phyloP scores from a whole-genome alignment of 257 asterid species.

The Verbena officinalis region DNA sequence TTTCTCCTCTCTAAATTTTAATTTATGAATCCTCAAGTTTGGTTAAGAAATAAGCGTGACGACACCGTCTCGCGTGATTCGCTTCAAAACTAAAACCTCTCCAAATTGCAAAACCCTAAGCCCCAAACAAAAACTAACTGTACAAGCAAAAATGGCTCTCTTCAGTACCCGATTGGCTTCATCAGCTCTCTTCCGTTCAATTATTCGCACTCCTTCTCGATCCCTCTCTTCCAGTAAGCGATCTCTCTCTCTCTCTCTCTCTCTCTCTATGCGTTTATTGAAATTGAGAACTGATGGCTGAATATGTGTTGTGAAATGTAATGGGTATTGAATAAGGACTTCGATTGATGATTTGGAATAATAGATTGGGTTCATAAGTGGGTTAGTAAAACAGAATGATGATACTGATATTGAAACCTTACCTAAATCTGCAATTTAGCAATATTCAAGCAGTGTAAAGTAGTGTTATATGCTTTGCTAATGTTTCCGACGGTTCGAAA shows the following conservation, averaged over 20 bases:
- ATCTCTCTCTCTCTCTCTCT: background rate
- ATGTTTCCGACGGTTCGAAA: background rate
- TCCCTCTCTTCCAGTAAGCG: conserved; percentile 37
- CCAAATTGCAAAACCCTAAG: conserved; percentile 22
- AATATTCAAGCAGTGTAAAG: background rate
- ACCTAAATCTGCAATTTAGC: background rate
- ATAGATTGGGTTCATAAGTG: background rate
- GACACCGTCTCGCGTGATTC: no score
- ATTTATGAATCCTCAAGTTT: no score
- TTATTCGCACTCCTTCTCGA: conserved; percentile 33
- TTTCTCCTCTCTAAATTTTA: no score
- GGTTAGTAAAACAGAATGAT: background rate
- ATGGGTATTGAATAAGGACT: background rate
- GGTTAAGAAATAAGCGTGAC: no score
- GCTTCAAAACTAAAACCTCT: no score
- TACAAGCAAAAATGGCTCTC: conserved; percentile 36
- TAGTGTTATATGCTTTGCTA: background rate
- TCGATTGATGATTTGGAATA: background rate
- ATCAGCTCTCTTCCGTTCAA: conserved; percentile 38
- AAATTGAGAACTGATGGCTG: background rate
- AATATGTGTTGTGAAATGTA: background rate
- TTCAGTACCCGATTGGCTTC: conserved; percentile 39
- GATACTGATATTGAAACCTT: background rate
- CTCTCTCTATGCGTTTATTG: no score
- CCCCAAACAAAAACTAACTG: conserved; percentile 21